Evolutionary conservation across 495 filamentous ascomycete species (phyloP).

Genomic region (Neurospora sp.): DNA sequence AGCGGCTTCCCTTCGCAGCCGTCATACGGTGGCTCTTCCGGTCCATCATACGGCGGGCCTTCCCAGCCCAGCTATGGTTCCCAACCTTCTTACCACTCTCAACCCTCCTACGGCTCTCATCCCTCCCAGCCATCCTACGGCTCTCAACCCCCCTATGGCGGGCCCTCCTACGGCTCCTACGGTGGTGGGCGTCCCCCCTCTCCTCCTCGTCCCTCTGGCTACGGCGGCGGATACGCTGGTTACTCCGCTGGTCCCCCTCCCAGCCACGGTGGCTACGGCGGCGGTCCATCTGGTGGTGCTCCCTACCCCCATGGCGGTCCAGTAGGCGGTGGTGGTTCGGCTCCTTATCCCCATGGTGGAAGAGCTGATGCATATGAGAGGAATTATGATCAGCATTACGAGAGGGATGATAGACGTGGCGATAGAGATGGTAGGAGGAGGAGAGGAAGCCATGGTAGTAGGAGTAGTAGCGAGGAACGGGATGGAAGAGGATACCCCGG

Average conservation of each 20-base stretch:
- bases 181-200: neutral
- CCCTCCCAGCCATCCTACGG: constrained; percentile 1
- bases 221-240: neutral
- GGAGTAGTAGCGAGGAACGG: neutral
- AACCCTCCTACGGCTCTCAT: neutral
- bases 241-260: neutral
- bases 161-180: neutral
- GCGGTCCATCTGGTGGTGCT: neutral
- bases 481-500: neutral
- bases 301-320: neutral
- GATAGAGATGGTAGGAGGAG: neutral
- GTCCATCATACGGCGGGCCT: neutral
- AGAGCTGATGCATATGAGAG: neutral
- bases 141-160: neutral
- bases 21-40: neutral
- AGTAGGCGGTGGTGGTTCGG: neutral
- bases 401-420: neutral
- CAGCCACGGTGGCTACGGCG: neutral
- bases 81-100: neutral
- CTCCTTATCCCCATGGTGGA: neutral
- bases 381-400: neutral
- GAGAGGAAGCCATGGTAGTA: neutral
- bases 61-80: neutral
- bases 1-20: neutral
- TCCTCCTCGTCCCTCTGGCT: neutral